Base-by-base conservation (phyloP, 2,329 filamentous ascomycete genomes). In the Hortaea werneckii region DNA sequence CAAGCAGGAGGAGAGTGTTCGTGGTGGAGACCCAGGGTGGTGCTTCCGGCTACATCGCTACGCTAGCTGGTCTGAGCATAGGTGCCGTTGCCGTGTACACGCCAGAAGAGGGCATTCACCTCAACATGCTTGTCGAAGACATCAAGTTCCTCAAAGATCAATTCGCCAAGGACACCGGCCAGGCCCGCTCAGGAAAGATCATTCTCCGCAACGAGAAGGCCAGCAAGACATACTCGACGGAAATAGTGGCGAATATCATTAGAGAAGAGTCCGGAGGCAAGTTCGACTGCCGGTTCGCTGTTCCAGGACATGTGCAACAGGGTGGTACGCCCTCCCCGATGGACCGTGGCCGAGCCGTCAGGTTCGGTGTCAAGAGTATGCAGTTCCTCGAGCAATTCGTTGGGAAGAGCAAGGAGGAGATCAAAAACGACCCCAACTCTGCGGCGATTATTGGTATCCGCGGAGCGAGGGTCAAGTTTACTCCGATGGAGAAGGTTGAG, bases 21-120 rank as follows among this genome's bases (percentile, higher is more conserved):
- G 89, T 98, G 44, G 90, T 98, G 45, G 92, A 98, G 70, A 96
- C 92, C 0, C 92, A 98, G 70, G 92, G 92, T 58, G 92, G 92
- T 32, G 82, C 86, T 47, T 95, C 87, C 4, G 92, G 92, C 13
- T 98, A 96, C 67, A 79, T 96, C 49, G 90, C 90, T 28, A 94
- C 87, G 0, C 77, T 95, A 46, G 88, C 85, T 10, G 92, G 90
- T 42, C 79, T 98, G 10, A 81, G 83, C n/a, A 87, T 96, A 11
- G 92, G 92, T 45, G 92, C 92, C 6, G 77, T 85, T 10, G 89
- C 90, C 1, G 89, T 96, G 9, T 98, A 98, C 68, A 96, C 90
- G 5, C 92, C 92, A 1, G 92, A 98, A 67, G 88, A 98, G 67
- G 92, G 92, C 5, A 87, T 98, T 67, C 85, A 83, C 63, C 80